Conservation (phyloP, 768 basidiomycete species). For the Collybia mongolica region DNA sequence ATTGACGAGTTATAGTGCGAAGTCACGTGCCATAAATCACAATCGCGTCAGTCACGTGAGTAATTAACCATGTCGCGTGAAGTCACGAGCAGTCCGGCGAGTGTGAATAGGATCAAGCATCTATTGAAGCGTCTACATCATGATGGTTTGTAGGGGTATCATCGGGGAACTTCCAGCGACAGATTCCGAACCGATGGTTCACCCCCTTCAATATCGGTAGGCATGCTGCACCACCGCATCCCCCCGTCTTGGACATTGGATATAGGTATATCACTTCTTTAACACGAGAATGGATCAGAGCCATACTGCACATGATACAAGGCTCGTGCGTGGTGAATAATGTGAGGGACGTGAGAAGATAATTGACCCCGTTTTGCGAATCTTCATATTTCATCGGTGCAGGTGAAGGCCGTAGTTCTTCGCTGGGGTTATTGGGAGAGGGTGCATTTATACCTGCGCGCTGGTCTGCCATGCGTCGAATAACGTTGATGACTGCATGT, state of each 20-base stretch:
- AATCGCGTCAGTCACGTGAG: no score
- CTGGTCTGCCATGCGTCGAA: constrained; percentile 63
- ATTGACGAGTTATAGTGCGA: no score
- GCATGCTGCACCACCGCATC: constrained; percentile 76
- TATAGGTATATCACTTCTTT: constrained; percentile 77
- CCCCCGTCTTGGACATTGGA: constrained; percentile 78
- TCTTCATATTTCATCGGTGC: constrained; percentile 12
- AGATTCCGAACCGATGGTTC: constrained; percentile 85
- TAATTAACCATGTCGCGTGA: no score
- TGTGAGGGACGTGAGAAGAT: constrained; percentile 81
- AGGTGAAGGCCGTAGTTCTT: background rate
- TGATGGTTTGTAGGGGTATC: constrained; percentile 13
- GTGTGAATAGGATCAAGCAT: constrained; percentile 38
- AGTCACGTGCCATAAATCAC: no score
- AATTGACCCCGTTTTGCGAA: constrained; percentile 67
- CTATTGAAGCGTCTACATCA: constrained; percentile 29
- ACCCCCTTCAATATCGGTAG: constrained; percentile 81
- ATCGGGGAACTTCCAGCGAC: constrained; percentile 51
- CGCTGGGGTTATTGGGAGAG: constrained; percentile 2
- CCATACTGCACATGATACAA: constrained; percentile 98
- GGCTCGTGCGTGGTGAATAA: constrained; percentile 96
- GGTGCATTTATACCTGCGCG: constrained; percentile 28
- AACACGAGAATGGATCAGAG: constrained; percentile 91
- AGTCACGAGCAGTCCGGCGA: no score
- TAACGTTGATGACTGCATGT: constrained; percentile 79